Evolutionary conservation across 2,329 filamentous ascomycete species (phyloP).

Genomic region (Grosmannia huntii): DNA sequence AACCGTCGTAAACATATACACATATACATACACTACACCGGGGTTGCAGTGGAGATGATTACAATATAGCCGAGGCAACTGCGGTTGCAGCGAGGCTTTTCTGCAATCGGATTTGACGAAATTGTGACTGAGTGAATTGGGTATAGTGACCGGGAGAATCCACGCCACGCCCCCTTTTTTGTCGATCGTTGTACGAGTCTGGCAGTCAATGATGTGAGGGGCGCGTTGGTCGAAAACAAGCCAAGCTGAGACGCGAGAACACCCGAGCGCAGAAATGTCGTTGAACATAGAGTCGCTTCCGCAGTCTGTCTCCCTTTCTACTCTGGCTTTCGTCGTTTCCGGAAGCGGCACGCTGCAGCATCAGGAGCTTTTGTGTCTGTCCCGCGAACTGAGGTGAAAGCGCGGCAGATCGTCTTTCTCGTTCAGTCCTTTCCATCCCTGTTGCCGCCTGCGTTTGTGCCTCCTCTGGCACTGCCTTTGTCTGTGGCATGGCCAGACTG

Average conservation of each 20-base stretch:
- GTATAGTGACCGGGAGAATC: neutral
- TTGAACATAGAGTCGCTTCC: neutral
- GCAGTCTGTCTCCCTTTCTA: neutral
- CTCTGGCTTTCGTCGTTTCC: no score
- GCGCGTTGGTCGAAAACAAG: neutral
- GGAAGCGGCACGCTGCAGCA: neutral
- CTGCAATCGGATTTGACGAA: neutral
- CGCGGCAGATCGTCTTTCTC: no score
- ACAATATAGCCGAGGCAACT: neutral
- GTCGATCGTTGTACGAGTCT: neutral
- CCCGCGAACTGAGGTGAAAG: neutral
- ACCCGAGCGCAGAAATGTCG: neutral
- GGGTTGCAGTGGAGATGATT: neutral
- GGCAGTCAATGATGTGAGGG: neutral
- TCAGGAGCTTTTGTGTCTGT: neutral
- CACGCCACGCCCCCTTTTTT: neutral
- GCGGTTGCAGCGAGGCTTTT: neutral
- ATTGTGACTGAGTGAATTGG: neutral
- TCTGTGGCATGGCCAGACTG: neutral
- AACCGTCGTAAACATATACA: neutral
- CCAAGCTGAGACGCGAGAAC: neutral
- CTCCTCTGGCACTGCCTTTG: neutral
- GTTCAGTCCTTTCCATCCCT: neutral
- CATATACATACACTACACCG: neutral
- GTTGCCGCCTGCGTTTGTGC: neutral